Conservation (phyloP, 1,284 basidiomycete genomes). For the Filobasidium uniguttulatum region DNA sequence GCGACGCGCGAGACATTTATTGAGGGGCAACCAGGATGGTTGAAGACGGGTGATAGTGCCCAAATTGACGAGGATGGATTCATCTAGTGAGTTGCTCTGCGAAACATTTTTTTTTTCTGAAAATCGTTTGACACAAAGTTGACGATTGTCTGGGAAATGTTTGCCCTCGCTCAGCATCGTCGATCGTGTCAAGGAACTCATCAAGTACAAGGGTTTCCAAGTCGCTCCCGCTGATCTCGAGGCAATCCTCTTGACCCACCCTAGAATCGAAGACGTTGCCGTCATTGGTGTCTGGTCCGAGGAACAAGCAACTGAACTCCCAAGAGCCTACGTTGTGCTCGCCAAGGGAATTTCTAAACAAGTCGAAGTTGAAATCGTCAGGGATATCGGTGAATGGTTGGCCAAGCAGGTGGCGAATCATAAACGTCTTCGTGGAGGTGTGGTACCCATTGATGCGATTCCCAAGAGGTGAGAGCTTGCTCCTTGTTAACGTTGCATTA, state of each 20-base stretch:
- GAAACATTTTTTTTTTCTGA: not conserved
- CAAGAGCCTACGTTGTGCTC: slow-evolving; percentile 59
- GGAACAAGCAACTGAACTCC: slow-evolving; percentile 58
- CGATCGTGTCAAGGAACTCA: slow-evolving; percentile 55
- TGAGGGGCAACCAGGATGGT: slow-evolving; percentile 51
- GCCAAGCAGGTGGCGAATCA: slow-evolving; percentile 31
- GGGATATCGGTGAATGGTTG: not conserved
- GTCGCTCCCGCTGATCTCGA: slow-evolving; percentile 76
- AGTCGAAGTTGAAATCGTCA: slow-evolving; percentile 41
- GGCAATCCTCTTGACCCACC: slow-evolving; percentile 55
- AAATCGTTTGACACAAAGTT: not conserved
- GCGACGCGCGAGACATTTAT: slow-evolving; percentile 52
- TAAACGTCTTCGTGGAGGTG: slow-evolving; percentile 41
- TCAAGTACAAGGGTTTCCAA: slow-evolving; percentile 52
- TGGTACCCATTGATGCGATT: slow-evolving; percentile 38
- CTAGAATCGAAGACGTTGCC: slow-evolving; percentile 55
- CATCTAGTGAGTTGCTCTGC: slow-evolving; percentile 26
- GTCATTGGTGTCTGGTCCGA: slow-evolving; percentile 55
- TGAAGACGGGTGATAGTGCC: slow-evolving; percentile 69
- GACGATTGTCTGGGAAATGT: no score
- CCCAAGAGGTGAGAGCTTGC: slow-evolving; percentile 30
- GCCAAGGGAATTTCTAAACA: slow-evolving; percentile 22
- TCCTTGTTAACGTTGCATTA: no score
- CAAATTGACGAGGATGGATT: slow-evolving; percentile 49
- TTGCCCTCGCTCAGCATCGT: slow-evolving; percentile 24